A percentile compares a stretch with the other conserved stretches of the same genome.
Conservation (phyloP, 2,329 filamentous ascomycete genomes). For the Penicillium sp. region DNA sequence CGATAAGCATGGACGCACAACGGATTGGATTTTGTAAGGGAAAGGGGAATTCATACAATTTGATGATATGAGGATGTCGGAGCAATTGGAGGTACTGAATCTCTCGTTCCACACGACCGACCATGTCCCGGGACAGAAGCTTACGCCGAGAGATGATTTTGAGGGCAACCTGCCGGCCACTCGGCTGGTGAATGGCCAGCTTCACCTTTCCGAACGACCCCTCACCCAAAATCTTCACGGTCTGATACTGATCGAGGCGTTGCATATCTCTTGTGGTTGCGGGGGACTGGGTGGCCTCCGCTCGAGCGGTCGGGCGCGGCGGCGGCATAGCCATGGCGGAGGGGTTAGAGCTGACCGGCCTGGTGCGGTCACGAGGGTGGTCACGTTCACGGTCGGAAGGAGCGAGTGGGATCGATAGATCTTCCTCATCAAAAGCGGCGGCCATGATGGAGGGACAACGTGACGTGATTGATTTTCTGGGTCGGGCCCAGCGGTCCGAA, state of each 20-base stretch:
- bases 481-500: conserved; percentile 16
- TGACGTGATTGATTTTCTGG: conserved; percentile 40
- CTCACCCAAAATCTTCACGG: conserved; percentile 88
- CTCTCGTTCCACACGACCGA: conserved; percentile 93
- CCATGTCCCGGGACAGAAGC: conserved; percentile 96
- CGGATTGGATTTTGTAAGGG: neutral
- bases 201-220: conserved; percentile 99
- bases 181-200: conserved; percentile 87
- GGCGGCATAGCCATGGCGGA: conserved; percentile 43
- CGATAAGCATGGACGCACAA: conserved; percentile 17
- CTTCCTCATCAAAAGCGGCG: conserved; percentile 71
- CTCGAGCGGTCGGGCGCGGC: conserved; percentile 34
- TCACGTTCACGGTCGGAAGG: conserved; percentile 33
- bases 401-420: conserved; percentile 72
- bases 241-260: conserved; percentile 87
- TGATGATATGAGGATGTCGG: conserved; percentile 97
- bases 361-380: conserved; percentile 28
- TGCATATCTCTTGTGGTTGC: conserved; percentile 65
- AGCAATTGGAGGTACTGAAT: conserved; percentile 97
- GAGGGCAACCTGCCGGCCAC: conserved; percentile 90
- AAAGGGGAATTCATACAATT: conserved; percentile 65
- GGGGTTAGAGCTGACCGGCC: conserved; percentile 26
- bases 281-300: conserved; percentile 43
- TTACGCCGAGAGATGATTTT: conserved; percentile 98
- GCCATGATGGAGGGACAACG: conserved; percentile 39